Base-by-base conservation (phyloP, 1,139 yeast genomes). In the Schwanniomyces etchellsii region DNA sequence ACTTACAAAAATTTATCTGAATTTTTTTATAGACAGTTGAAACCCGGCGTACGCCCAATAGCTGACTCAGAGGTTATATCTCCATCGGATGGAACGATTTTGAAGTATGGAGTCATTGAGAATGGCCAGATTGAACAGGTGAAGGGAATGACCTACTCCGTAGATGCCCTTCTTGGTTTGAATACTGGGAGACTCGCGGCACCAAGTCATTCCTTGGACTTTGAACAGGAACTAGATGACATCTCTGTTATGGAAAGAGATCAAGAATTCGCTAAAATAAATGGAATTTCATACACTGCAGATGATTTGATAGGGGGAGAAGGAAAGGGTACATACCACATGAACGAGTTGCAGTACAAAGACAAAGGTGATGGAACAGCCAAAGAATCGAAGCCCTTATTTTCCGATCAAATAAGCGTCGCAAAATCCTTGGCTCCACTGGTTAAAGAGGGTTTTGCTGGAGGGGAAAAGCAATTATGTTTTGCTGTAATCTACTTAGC, bases 401-500 rank as follows among this genome's bases (percentile, higher is more conserved):
- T 63, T 23, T 47, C 59, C 11, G 57, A 61, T 37, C 69, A 65
- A 37, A 44, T 67, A 31, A 54, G 76, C 2, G 57, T 70, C 25
- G 69, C 70, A 23, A 60, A 64, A 35, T 56, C 64, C 31, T 53
- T 65, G 36, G 56, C 66, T 4, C 64, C 71, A n/a, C 44, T 59
- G 10, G 56, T 61, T 2, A 37, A 46, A n/a, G 65, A 57, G 32
- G 41, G 55, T 32, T 48, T 51, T 11, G 36, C 43, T 11, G 44
- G 49, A 31, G 50, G 47, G 14, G 68, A 70, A 29, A 83, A 80
- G 38, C 79, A 80, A 45, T 64, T 93, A 35, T 91, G 71, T 52
- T 91, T 84, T 55, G 80, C 95, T 1, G 99, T 93, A 14, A 86
- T 93, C 23, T 93, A 93, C 52, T 70, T 93, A 35, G 96, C 97